Evolutionary conservation across 2,329 filamentous ascomycete genomes (phyloP).

Genomic region (Pseudogymnoascus sp.): DNA sequence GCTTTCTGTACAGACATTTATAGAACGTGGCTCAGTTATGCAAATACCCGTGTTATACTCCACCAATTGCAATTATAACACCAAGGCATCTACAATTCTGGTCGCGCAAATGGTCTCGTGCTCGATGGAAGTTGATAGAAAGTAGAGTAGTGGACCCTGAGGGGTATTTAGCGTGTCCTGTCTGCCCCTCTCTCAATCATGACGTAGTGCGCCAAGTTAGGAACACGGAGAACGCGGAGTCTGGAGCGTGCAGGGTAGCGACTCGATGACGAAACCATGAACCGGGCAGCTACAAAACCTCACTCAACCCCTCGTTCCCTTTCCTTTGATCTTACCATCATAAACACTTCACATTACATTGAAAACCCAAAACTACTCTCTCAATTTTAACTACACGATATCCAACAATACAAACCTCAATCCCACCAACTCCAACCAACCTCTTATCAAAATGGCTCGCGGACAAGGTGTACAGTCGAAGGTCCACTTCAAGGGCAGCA

Average conservation of each 20-base stretch:
- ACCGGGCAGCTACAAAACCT: conserved; percentile 1
- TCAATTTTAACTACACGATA: background rate
- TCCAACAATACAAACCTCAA: background rate
- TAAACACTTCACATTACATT: conserved; percentile 3
- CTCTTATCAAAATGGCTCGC: conserved; percentile 38
- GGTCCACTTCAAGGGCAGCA: conserved; percentile 61
- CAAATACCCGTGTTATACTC: conserved; percentile 2
- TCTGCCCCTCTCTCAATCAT: background rate
- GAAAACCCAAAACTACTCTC: background rate
- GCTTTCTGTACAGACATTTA: conserved; percentile 1
- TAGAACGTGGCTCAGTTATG: conserved; percentile 2
- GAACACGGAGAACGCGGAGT: background rate
- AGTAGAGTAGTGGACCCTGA: conserved; percentile 2
- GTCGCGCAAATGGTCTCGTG: background rate
- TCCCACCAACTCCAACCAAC: background rate
- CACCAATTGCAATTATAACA: background rate
- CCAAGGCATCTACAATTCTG: background rate
- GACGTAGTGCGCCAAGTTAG: conserved; percentile 7
- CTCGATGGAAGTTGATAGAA: conserved; percentile 2
- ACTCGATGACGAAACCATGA: conserved; percentile 6
- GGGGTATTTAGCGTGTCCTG: background rate
- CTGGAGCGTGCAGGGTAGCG: background rate
- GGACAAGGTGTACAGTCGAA: conserved; percentile 51
- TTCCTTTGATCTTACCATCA: conserved; percentile 1
- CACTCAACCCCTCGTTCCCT: background rate